phyloP scores from a whole-genome alignment of 148 eudicot genomes.

The Talinum fruticosum region DNA sequence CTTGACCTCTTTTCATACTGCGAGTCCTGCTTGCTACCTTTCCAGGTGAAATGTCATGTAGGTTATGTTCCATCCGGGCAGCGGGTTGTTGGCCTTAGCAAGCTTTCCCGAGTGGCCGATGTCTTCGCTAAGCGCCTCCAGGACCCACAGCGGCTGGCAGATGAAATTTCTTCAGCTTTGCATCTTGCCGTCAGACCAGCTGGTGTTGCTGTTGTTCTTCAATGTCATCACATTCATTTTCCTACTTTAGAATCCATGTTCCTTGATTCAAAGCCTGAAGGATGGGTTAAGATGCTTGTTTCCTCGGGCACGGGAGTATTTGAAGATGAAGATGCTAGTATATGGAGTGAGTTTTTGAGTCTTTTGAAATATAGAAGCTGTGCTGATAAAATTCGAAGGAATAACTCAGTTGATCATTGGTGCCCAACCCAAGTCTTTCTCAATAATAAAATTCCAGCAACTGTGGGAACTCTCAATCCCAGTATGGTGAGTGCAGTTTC shows the following conservation, averaged over 20 bases:
- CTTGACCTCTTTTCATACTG: conserved; percentile 88
- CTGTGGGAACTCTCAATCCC: conserved; percentile 33
- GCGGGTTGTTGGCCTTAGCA: conserved; percentile 87
- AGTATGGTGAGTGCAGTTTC: conserved; percentile 58
- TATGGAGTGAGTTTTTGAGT: conserved; percentile 65
- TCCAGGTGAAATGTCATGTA: conserved; percentile 88
- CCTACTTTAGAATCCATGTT: conserved; percentile 51
- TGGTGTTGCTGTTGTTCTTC: conserved; percentile 78
- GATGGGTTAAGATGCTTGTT: conserved; percentile 41
- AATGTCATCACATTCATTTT: conserved; percentile 66
- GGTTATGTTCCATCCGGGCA: conserved; percentile 93
- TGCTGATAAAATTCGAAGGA: conserved; percentile 24
- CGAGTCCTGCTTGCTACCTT: conserved; percentile 87
- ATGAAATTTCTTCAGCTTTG: conserved; percentile 66
- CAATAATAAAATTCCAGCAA: conserved; percentile 12
- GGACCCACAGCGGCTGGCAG: conserved; percentile 74
- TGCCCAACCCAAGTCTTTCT: conserved; percentile 50
- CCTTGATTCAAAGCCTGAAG: conserved; percentile 44
- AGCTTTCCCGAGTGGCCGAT: conserved; percentile 85
- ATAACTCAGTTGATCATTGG: conserved; percentile 37
- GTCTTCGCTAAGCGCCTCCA: conserved; percentile 84
- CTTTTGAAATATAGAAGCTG: conserved; percentile 50
- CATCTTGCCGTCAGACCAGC: conserved; percentile 57
- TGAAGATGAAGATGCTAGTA: conserved; percentile 37
- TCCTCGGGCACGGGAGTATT: conserved; percentile 73